A percentile compares a stretch with the other conserved stretches of the same genome.
Conservation (phyloP, 345 rosid species). For the Euclidium syriacum region DNA sequence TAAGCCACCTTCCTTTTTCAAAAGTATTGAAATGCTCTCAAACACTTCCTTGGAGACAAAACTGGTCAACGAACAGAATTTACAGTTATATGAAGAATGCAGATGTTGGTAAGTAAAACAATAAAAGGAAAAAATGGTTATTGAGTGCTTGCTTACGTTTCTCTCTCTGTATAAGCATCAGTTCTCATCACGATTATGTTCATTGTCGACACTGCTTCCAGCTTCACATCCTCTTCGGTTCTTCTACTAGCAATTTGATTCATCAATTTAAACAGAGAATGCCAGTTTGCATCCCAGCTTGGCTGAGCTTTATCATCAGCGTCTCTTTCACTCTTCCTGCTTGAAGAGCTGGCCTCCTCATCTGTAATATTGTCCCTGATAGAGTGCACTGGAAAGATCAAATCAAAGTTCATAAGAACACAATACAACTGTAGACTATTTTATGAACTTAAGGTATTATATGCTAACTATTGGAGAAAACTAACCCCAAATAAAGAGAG, state of each 20-base stretch:
- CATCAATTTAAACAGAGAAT: constrained; percentile 52
- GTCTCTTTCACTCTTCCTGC: constrained; percentile 24
- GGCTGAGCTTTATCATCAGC: constrained; percentile 24
- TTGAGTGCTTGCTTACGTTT: constrained; percentile 52
- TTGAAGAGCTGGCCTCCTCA: constrained; percentile 36
- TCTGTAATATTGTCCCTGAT: constrained; percentile 71
- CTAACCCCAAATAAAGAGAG: constrained; percentile 10
- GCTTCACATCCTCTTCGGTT: constrained; percentile 47
- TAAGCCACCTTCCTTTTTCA: constrained; percentile 52
- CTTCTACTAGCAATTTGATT: constrained; percentile 39
- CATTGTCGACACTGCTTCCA: constrained; percentile 77
- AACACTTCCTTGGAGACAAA: constrained; percentile 43
- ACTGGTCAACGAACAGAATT: constrained; percentile 33
- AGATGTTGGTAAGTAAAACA: constrained; percentile 1
- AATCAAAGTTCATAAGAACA: constrained; percentile 77
- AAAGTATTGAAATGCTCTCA: constrained; percentile 47
- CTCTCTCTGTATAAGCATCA: constrained; percentile 54
- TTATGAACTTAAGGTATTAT: not conserved
- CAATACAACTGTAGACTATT: constrained; percentile 8
- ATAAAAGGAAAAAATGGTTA: not conserved
- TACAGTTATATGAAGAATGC: constrained; percentile 5
- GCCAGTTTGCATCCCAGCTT: constrained; percentile 48
- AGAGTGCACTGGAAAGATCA: constrained; percentile 90
- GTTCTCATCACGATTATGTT: constrained; percentile 59
- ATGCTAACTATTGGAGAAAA: not conserved